Percentiles rank a stretch among this genome's conserved stretches.
These are phyloP conservation scores for Wickerhamomyces queroliae DNA, from an alignment of 805 yeast genomes.

Conservation along the genomic window DNA sequence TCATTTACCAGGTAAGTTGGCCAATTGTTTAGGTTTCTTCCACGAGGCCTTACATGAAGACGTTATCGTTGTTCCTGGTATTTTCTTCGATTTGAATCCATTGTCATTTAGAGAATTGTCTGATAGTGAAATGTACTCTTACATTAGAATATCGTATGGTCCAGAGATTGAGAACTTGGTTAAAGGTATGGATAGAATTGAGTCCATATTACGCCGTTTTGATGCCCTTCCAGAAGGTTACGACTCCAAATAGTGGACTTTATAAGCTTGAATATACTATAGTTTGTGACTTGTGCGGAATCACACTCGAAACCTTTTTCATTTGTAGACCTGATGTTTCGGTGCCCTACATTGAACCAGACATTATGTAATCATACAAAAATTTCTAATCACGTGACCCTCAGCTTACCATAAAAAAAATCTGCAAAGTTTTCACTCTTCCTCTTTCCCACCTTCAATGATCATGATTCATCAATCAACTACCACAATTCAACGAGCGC, in stretches of 20 bases:
- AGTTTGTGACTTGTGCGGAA: too few relatives aligned
- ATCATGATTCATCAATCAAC: too few relatives aligned
- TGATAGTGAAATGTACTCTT: slow-evolving; percentile 56
- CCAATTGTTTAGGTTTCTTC: slow-evolving; percentile 56
- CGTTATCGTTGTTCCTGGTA: slow-evolving; percentile 58
- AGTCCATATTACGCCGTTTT: slow-evolving; percentile 38
- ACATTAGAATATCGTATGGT: slow-evolving; percentile 53
- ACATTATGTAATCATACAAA: too few relatives aligned
- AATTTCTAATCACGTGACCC: too few relatives aligned
- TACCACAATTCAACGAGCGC: too few relatives aligned
- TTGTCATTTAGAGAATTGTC: slow-evolving; percentile 38
- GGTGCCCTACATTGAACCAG: too few relatives aligned
- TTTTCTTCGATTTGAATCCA: slow-evolving; percentile 56
- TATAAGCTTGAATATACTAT: too few relatives aligned
- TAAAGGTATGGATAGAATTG: slow-evolving; percentile 57
- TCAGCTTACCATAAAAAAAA: too few relatives aligned
- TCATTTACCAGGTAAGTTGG: slow-evolving; percentile 49
- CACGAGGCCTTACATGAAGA: slow-evolving; percentile 57
- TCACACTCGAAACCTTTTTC: too few relatives aligned
- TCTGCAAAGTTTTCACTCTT: too few relatives aligned
- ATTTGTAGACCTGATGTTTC: too few relatives aligned
- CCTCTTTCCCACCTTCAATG: too few relatives aligned
- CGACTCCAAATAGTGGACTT: slow-evolving; percentile 2
- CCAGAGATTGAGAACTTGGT: slow-evolving; percentile 47
- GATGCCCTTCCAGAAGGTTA: slow-evolving; percentile 33